phyloP scores from a whole-genome alignment of 805 yeast species.

The Monosporozyma aerobia region DNA sequence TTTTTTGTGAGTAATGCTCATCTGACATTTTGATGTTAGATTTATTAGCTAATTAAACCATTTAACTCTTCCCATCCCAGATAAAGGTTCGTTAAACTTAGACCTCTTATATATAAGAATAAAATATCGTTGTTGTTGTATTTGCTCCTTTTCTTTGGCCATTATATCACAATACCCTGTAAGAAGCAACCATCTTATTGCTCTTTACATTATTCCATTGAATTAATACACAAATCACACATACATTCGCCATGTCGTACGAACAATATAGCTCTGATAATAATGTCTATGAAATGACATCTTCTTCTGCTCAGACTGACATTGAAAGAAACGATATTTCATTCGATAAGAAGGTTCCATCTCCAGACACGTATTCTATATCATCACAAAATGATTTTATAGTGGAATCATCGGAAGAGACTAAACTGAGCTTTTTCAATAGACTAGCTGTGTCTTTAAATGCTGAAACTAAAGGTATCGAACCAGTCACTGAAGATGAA shows the following conservation, averaged over 20 bases:
- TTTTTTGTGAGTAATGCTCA: too few species aligned
- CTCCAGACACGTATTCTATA: slow-evolving; percentile 19
- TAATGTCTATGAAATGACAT: slow-evolving; percentile 2
- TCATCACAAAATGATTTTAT: slow-evolving; percentile 4
- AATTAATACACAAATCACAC: background rate
- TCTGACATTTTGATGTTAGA: too few species aligned
- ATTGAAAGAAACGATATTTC: background rate
- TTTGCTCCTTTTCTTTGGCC: too few species aligned
- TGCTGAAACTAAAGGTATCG: slow-evolving; percentile 69
- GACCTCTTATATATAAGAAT: too few species aligned
- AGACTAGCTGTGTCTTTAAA: slow-evolving; percentile 20
- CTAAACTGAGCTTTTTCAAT: slow-evolving; percentile 13
- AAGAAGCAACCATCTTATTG: background rate
- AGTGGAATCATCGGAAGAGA: slow-evolving; percentile 12
- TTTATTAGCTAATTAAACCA: too few species aligned
- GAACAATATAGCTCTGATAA: background rate
- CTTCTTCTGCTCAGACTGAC: background rate
- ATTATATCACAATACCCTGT: background rate
- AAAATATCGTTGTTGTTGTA: too few species aligned
- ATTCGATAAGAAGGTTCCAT: slow-evolving; percentile 46
- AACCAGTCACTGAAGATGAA: slow-evolving; percentile 69
- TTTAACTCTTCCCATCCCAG: too few species aligned
- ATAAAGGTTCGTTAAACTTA: too few species aligned
- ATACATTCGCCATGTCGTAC: background rate
- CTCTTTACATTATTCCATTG: background rate